These are phyloP conservation scores for Coemansia sp. DNA, from an alignment of 192 early-diverging fungal species.

Conservation along the genomic window DNA sequence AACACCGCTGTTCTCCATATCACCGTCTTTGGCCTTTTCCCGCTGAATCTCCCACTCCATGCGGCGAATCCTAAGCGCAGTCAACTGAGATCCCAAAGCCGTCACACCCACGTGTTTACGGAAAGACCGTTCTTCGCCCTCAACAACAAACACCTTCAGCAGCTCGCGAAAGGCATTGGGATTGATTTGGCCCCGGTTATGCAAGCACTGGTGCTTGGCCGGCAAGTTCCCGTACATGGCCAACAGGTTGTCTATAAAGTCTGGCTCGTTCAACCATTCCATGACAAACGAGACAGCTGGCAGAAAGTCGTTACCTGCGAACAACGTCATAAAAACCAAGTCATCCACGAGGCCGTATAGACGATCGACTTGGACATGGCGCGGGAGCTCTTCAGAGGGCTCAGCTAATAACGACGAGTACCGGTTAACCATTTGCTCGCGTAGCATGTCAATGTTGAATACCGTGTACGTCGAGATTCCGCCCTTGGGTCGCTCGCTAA, in stretches of 20 bases:
- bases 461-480: slow-evolving; percentile 18
- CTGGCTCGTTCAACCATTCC: slow-evolving; percentile 50
- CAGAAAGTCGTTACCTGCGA: slow-evolving; percentile 96
- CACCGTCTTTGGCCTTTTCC: neutral
- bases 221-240: slow-evolving; percentile 45
- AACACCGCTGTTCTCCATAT: neutral
- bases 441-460: slow-evolving; percentile 21
- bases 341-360: slow-evolving; percentile 83
- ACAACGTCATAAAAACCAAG: slow-evolving; percentile 88
- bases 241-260: slow-evolving; percentile 59
- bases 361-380: slow-evolving; percentile 1
- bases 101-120: slow-evolving; percentile 30
- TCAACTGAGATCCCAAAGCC: slow-evolving; percentile 25
- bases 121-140: slow-evolving; percentile 61
- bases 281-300: slow-evolving; percentile 63
- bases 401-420: slow-evolving; percentile 61
- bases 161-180: slow-evolving; percentile 44
- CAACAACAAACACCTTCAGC: slow-evolving; percentile 47
- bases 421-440: slow-evolving; percentile 66
- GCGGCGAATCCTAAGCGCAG: slow-evolving; percentile 25
- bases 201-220: slow-evolving; percentile 52
- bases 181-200: slow-evolving; percentile 59
- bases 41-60: slow-evolving; percentile 28
- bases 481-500: slow-evolving; percentile 82
- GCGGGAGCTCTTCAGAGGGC: slow-evolving; percentile 31